Evolutionary conservation across 306 rosid species (phyloP), one percentile per base, ranked within the genome.

Genomic region (Betula pendula): DNA sequence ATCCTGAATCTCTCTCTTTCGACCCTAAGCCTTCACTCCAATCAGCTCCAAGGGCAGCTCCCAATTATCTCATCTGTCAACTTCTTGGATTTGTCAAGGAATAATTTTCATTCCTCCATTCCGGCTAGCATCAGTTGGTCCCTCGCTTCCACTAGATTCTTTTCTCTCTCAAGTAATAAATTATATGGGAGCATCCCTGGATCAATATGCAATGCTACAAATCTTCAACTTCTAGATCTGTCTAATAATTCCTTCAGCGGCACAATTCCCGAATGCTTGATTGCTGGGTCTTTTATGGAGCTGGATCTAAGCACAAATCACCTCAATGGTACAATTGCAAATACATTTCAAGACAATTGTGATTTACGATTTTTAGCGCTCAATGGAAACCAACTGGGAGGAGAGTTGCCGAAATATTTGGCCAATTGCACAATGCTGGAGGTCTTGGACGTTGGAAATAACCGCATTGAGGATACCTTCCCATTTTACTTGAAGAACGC

Each of bases 361-460:
- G 5, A 2, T 51, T 9, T 86, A 0, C 16, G 15, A 22, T 78
- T 79, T 27, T 45, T 86, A 12, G 81, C 76, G 56, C 68, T 88
- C 15, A 71, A 55, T 17, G 59, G 20, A 0, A 89, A 84, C 79
- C 2, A 1, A 2, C 3, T 86, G 1, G 6, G 35, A 7, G 90
- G 95, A 17, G 2, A 15, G 13, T 38, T 89, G 48, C 90, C 90
- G 1, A 49, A 10, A 55, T 78, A 87, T 2, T 65, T 89, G 0
- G 27, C 27, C 2, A 74, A 73, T 2, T 89, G 89, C 77, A 13
- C 9, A 29, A 0, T 0, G 19, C 31, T 88, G 8, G 83, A 84
- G 58, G 80, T 84, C 24, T 5, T 88, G 19, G 76, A 88, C 81
- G 73, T 82, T 53, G 90, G 89, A 11, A 70, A 76, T 40, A 89